Percentiles rank a stretch among this genome's conserved stretches.
phyloP scores from a whole-genome alignment of 108 stramenopile genomes.

The Mediolabrus comicus region DNA sequence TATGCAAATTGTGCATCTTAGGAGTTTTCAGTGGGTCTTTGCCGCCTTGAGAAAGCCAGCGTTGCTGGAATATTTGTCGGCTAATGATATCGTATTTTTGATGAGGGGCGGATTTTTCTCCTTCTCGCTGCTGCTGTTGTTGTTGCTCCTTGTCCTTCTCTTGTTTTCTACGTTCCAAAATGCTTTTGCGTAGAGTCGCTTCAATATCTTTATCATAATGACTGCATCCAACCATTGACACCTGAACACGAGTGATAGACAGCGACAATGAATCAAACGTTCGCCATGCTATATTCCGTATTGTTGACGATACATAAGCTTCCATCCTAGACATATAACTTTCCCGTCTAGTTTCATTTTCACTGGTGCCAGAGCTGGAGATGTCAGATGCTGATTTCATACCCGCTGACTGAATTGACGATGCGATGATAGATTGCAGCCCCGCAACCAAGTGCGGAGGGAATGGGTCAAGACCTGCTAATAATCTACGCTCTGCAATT shows the following conservation, averaged over 20 bases:
- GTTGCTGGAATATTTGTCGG: neutral
- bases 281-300: constrained; percentile 35
- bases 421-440: constrained; percentile 13
- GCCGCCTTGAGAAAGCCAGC: too few species aligned
- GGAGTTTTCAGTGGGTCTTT: too few species aligned
- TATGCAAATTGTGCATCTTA: neutral
- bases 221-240: constrained; percentile 33
- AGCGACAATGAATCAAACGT: constrained; percentile 34
- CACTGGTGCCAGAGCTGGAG: neutral
- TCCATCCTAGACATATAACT: constrained; percentile 26
- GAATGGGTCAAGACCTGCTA: constrained; percentile 40
- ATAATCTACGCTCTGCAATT: constrained; percentile 36
- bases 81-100: neutral
- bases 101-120: neutral
- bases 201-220: constrained; percentile 37
- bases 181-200: neutral
- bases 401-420: constrained; percentile 11
- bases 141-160: neutral
- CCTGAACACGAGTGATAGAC: constrained; percentile 24
- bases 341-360: neutral
- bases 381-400: constrained; percentile 8
- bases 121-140: neutral
- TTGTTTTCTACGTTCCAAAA: neutral
- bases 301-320: constrained; percentile 32
- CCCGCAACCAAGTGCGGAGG: constrained; percentile 19